Base-by-base conservation (phyloP, 345 rosid species). In the Ailanthus altissimus region DNA sequence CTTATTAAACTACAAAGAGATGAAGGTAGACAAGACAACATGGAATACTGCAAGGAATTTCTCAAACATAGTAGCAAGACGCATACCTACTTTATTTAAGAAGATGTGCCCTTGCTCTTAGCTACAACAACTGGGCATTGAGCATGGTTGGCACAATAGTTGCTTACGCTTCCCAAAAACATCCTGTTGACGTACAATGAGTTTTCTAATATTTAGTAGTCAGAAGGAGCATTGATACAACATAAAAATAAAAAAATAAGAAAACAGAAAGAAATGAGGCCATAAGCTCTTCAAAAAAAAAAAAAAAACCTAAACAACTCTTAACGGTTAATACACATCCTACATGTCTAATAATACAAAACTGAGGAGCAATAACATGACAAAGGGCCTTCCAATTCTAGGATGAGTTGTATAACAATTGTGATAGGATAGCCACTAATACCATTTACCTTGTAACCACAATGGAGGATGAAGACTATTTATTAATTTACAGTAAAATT, bases 151-250 rank as follows among this genome's bases (percentile, higher is more conserved):
- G 93, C 74, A 73, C 97, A 92, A 81, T 89, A 93, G 89, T 89
- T 93, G 90, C 98, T 94, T 74, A 94, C 97, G 64, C 97, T 94
- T 85, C 97, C 98, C 84, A 93, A 64, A 84, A 94, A 91, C 97
- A 94, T 94, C 83, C 98, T 93, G 86, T 78, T 67, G 18, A 72
- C 72, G 72, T 40, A 61, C 32, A 70, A 60, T 14, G 45, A 36
- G 45, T 77, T 71, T 73, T 7, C 58, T 36, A 75, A 15, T 5
- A 3, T 58, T 75, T 66, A 73, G 74, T 45, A 67, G 46, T 36
- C 10, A 36, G 20, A 63, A 36, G 21, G 43, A 63, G n/a, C 18
- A 40, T 16, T 16, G 3, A 20, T 16, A 70, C 45, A 51, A 32
- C 23, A 18, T 36, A 25, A 18, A 18, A 18, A n/a, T n/a, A n/a